Percentiles rank a stretch among this genome's conserved stretches.
Evolutionary conservation across 2,329 filamentous ascomycete genomes (phyloP).

Genomic region (Beauveria scarabaeidicola): DNA sequence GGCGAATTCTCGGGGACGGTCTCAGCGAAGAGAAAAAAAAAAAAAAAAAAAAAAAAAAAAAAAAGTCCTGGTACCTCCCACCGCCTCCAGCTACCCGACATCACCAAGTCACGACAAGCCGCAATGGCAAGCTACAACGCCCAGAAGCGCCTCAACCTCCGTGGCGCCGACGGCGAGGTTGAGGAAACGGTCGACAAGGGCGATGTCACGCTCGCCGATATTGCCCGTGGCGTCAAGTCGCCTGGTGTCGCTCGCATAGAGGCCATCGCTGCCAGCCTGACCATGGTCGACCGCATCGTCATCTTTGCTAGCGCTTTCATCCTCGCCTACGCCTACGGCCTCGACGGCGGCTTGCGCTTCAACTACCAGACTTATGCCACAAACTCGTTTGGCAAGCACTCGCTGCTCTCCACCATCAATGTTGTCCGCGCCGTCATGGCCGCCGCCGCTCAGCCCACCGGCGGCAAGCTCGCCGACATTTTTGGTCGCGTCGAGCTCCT

Average conservation of each 20-base stretch:
- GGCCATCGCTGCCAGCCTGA: slow-evolving; percentile 39
- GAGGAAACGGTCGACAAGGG: slow-evolving; percentile 14
- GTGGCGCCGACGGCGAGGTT: neutral
- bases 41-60: too few relatives aligned
- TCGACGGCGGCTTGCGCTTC: slow-evolving; percentile 43
- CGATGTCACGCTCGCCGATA: slow-evolving; percentile 18
- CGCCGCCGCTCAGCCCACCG: slow-evolving; percentile 49
- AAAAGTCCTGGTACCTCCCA: too few relatives aligned
- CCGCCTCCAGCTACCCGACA: too few relatives aligned
- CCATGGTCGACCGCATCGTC: slow-evolving; percentile 35
- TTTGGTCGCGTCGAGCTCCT: slow-evolving; percentile 54
- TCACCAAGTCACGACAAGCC: too few relatives aligned
- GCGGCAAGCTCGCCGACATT: slow-evolving; percentile 54
- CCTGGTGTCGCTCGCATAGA: slow-evolving; percentile 46
- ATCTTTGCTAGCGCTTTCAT: slow-evolving; percentile 50
- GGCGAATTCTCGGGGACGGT: neutral
- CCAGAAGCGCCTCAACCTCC: slow-evolving; percentile 8
- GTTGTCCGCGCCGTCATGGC: slow-evolving; percentile 52
- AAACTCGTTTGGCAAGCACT: slow-evolving; percentile 40
- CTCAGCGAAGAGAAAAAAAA: neutral
- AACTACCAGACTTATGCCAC: slow-evolving; percentile 50
- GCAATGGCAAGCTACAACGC: slow-evolving; percentile 4
- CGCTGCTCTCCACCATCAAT: slow-evolving; percentile 48
- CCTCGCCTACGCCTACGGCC: slow-evolving; percentile 49
- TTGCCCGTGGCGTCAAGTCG: slow-evolving; percentile 22